A percentile compares a stretch with the other conserved stretches of the same genome.
Evolutionary conservation across 2,329 filamentous ascomycete species (phyloP).

Genomic region (Calycina marina): DNA sequence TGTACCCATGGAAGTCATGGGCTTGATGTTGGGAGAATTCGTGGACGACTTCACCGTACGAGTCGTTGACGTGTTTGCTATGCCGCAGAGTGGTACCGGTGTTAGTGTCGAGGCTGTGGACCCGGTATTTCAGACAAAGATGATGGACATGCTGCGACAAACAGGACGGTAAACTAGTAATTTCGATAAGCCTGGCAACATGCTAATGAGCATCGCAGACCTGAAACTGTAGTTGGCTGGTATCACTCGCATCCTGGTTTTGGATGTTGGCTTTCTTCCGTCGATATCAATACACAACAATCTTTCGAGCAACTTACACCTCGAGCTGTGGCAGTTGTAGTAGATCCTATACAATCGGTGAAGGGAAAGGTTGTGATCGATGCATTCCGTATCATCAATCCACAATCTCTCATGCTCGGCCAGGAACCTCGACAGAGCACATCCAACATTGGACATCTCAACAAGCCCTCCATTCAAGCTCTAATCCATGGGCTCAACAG

Average conservation of each 20-base stretch:
- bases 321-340: constrained; percentile 90
- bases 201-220: constrained; percentile 35
- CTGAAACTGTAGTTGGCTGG: constrained; percentile 96
- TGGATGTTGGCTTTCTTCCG: constrained; percentile 95
- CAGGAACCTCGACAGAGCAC: constrained; percentile 97
- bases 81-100: constrained; percentile 96
- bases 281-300: constrained; percentile 99
- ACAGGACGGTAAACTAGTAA: constrained; percentile 59
- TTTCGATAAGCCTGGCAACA: constrained; percentile 1
- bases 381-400: constrained; percentile 96
- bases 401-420: constrained; percentile 92
- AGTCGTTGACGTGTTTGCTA: constrained; percentile 96
- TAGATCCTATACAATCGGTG: constrained; percentile 97
- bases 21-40: constrained; percentile 95
- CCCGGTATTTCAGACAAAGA: constrained; percentile 97
- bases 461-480: constrained; percentile 99
- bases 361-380: constrained; percentile 99
- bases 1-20: constrained; percentile 99
- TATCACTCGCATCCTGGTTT: constrained; percentile 99
- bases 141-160: constrained; percentile 99
- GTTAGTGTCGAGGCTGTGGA: constrained; percentile 98
- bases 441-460: constrained; percentile 91
- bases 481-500: constrained; percentile 95
- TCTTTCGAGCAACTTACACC: constrained; percentile 99
- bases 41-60: constrained; percentile 98